Evolutionary conservation across 2,329 filamentous ascomycete species (phyloP).

Genomic region (Lecanosticta acicola): DNA sequence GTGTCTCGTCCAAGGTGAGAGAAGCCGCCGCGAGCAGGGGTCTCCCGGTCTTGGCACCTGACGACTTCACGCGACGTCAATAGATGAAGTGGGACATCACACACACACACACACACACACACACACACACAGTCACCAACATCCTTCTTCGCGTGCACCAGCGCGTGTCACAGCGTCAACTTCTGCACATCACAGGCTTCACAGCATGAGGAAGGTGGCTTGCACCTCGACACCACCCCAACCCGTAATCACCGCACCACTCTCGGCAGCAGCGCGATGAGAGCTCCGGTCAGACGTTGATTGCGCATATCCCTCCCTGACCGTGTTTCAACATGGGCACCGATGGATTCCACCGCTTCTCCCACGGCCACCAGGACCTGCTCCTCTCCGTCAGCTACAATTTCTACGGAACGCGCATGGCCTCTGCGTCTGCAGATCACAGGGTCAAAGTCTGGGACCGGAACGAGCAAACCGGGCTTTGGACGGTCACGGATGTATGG

Average conservation of each 20-base stretch:
- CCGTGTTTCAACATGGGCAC: background rate
- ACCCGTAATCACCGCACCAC: too few relatives aligned
- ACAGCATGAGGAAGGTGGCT: background rate
- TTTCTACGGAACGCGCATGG: conserved; percentile 83
- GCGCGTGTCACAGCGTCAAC: background rate
- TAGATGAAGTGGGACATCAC: background rate
- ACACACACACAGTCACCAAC: too few relatives aligned
- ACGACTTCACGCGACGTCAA: background rate
- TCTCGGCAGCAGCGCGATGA: background rate
- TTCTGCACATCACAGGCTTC: too few relatives aligned
- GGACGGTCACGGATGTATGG: conserved; percentile 82
- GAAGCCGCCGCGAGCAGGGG: background rate
- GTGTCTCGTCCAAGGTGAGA: background rate
- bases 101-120: too few relatives aligned
- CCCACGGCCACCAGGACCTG: conserved; percentile 71
- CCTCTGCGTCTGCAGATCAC: conserved; percentile 86
- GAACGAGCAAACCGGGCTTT: conserved; percentile 66
- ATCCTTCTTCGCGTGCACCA: too few relatives aligned
- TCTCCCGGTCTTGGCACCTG: background rate
- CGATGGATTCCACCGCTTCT: conserved; percentile 51
- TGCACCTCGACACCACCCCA: background rate
- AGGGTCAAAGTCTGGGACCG: conserved; percentile 87
- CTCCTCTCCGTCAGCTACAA: conserved; percentile 86
- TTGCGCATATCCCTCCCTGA: background rate
- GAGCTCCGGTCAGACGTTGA: background rate